A percentile compares a stretch with the other conserved stretches of the same genome.
Evolutionary conservation across 345 rosid species (phyloP).

Genomic region (Noccaea bulbosa): DNA sequence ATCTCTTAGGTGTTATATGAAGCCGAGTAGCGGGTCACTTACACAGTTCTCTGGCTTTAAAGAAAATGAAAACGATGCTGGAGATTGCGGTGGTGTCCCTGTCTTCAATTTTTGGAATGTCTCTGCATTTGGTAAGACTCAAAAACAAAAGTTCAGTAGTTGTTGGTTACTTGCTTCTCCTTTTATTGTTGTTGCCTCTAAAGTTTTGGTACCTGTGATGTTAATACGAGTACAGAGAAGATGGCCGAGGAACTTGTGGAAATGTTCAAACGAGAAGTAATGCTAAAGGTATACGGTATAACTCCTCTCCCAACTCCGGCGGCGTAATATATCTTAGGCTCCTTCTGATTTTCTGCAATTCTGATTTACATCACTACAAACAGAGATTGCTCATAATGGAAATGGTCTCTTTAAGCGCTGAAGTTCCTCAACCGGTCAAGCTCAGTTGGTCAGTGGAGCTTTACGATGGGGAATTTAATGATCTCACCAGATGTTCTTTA

Average conservation of each 20-base stretch:
- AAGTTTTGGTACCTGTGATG: constrained; percentile 23
- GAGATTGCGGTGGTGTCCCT: constrained; percentile 78
- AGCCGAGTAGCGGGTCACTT: constrained; percentile 55
- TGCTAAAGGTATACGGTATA: constrained; percentile 73
- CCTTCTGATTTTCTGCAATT: constrained; percentile 11
- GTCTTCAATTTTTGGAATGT: constrained; percentile 69
- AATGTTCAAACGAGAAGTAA: constrained; percentile 74
- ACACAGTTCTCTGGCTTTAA: constrained; percentile 62
- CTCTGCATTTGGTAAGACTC: constrained; percentile 60
- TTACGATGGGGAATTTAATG: constrained; percentile 71
- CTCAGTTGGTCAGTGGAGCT: constrained; percentile 69
- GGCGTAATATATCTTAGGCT: background rate
- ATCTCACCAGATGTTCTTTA: constrained; percentile 59
- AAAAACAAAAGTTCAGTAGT: background rate
- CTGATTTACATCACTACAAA: constrained; percentile 21
- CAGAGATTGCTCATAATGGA: constrained; percentile 71
- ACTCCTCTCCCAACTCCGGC: background rate
- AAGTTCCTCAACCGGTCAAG: constrained; percentile 48
- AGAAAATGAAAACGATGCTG: constrained; percentile 58
- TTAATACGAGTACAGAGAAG: constrained; percentile 55
- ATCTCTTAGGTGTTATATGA: constrained; percentile 70
- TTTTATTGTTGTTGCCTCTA: constrained; percentile 11
- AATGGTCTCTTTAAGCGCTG: constrained; percentile 54
- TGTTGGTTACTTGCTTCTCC: background rate
- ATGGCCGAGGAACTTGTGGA: constrained; percentile 76